Conservation (phyloP, 2,329 filamentous ascomycete species). For the Cytospora schulzeri region DNA sequence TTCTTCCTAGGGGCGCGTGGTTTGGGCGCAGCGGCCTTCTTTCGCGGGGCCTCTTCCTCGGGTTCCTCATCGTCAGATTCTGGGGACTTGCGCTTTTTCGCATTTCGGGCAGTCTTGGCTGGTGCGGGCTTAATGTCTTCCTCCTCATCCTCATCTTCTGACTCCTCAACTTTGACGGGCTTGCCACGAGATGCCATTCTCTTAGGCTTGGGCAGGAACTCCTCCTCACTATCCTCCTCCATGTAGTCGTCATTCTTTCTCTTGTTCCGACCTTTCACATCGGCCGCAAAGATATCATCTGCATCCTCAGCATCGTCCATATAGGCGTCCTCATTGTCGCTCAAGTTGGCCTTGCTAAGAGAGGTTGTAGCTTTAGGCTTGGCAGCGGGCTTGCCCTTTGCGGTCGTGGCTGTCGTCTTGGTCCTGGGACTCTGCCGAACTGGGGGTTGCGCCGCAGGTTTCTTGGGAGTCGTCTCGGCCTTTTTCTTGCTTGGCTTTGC, state of each 20-base stretch:
- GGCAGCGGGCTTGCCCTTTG: conserved; percentile 32
- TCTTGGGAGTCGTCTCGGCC: conserved; percentile 44
- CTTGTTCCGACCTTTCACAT: conserved; percentile 66
- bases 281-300: conserved; percentile 83
- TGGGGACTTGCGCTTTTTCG: conserved; percentile 30
- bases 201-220: conserved; percentile 63
- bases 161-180: conserved; percentile 36
- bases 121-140: conserved; percentile 33
- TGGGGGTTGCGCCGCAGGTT: conserved; percentile 42
- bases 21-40: conserved; percentile 61
- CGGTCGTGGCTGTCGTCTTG: conserved; percentile 41
- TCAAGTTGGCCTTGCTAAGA: conserved; percentile 43
- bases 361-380: conserved; percentile 43
- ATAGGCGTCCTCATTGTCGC: conserved; percentile 60
- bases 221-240: conserved; percentile 72
- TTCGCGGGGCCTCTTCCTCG: conserved; percentile 36
- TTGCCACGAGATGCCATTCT: conserved; percentile 51
- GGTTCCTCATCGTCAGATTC: conserved; percentile 24
- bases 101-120: conserved; percentile 36
- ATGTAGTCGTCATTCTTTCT: conserved; percentile 76
- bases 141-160: conserved; percentile 39
- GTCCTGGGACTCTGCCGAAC: conserved; percentile 56
- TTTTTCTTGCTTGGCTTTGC: conserved; percentile 46
- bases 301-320: conserved; percentile 70
- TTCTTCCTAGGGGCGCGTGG: conserved; percentile 62